Conservation (phyloP, 164 flowering plant species). For the Vitis amurensis region DNA sequence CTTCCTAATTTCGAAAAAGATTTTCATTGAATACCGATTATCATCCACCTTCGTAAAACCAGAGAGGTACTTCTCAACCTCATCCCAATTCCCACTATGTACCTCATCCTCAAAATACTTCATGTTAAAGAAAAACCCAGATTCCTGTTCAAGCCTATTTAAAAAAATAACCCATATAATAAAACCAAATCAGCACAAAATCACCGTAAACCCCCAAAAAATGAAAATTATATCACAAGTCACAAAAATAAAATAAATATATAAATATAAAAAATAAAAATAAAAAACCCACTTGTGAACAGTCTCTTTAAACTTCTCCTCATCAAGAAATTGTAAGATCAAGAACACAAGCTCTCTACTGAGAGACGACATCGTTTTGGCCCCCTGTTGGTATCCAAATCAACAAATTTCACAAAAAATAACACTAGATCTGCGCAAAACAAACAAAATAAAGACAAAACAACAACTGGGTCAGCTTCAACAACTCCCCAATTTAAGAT, state of each 20-base stretch:
- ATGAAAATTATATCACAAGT: background rate
- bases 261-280: background rate
- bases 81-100: constrained; percentile 82
- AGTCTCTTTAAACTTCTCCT: constrained; percentile 79
- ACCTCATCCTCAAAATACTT: constrained; percentile 83
- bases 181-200: constrained; percentile 13
- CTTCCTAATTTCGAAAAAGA: constrained; percentile 87
- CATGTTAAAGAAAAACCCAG: constrained; percentile 92
- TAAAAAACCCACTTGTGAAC: constrained; percentile 63
- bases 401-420: constrained; percentile 11
- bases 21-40: constrained; percentile 84
- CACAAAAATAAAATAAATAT: background rate
- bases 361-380: constrained; percentile 61
- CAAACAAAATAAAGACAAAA: background rate
- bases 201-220: background rate
- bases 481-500: background rate
- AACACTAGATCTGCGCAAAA: constrained; percentile 36
- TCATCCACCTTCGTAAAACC: constrained; percentile 87
- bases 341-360: constrained; percentile 80
- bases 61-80: constrained; percentile 79
- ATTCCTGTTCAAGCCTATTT: constrained; percentile 81
- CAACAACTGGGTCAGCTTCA: constrained; percentile 6
- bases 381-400: constrained; percentile 16
- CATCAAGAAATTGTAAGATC: constrained; percentile 79
- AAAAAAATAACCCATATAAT: constrained; percentile 11